Evolutionary conservation across 2,329 filamentous ascomycete species (phyloP), one percentile per base, ranked within the genome.

Genomic region (Fusarium fracticaudum): DNA sequence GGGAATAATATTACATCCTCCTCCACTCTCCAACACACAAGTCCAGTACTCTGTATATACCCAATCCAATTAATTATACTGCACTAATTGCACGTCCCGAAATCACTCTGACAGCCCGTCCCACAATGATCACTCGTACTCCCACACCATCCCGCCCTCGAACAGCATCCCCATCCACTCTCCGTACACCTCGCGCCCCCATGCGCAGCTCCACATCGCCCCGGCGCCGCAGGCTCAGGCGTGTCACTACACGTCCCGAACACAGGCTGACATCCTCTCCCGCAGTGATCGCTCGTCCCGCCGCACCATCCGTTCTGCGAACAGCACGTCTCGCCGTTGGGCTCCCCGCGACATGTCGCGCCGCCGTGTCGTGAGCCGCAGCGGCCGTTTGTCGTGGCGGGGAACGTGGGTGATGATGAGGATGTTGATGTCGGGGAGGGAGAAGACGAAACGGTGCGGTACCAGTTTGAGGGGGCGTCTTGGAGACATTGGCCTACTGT

Each of bases 391-490:
- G 74, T 77, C 0, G 77, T 71, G 12, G 75, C 51, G 1, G 77
- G 73, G 38, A 75, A 77, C 15, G 76, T 72, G 6, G 67, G 67
- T 9, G 24, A 65, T 61, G 50, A 70, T 15, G 69, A 62, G 15
- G 50, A 31, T 58, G 60, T 37, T 26, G 37, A 54, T 61, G 64
- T 53, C 7, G 69, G 48, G 3, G 45, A 47, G 5, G 55, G 24
- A 8, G 45, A 41, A 1, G 41, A 50, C 10, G 60, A 64, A 4
- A 82, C 80, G 22, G 60, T 44, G 18, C 79, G 74, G 78, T 91
- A 91, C 89, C 89, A 91, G 76, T 86, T 84, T 51, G 82, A 84
- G 13, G 80, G 74, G 12, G 87, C 81, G 74, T 91, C 88, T 17
- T 84, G 84, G 22, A 91, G 83, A 76, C 89, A 91, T 66, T 90